Base-by-base conservation (phyloP, 768 basidiomycete species). In the Piloderma croceum region DNA sequence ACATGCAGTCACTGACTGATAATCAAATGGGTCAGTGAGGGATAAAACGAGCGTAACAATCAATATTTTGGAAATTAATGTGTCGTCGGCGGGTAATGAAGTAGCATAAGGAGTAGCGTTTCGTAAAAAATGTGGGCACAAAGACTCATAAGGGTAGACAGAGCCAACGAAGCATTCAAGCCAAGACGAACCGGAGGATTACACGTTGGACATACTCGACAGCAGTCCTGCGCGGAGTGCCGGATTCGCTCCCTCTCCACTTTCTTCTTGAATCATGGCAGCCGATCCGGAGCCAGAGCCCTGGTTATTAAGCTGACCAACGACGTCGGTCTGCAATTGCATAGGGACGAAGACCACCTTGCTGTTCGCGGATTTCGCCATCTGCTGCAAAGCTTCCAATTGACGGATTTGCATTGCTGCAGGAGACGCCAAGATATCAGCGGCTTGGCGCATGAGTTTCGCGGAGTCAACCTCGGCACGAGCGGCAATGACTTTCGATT, bases 371-470 rank as follows among this genome's bases (percentile, higher is more conserved):
- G 78, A 80, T 63, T 88, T 86, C 35, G 93, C 88, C 93, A 98
- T 98, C 54, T 79, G 74, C 73, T 96, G 91, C 48, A 97, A 75
- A 35, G 92, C 90, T 63, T 99, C 94, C 47, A 98, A 77, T 60
- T 97, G 94, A 44, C 94, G 75, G 59, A 97, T 97, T 63, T 96
- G 92, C 91, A 97, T 96, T 40, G 94, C 94, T 17, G 94, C 93
- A 7, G 91, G 91, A 9, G 83, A 88, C 17, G 91, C 90, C 54
- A 90, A 69, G 53, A 94, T 96, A 63, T 96, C 92, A 39, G 92
- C 92, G 10, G 93, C 93, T 61, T 94, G 90, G 45, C 93, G 77
- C 93, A 97, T 97, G 59, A 97, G 77, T 53, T 90, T 78, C 20
- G 92, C 91, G 24, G 91, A 73, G 60, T 96, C 93, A 49, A 97